Base-by-base conservation (phyloP, 371 early-diverging fungal genomes). In the Mortierella sp. region DNA sequence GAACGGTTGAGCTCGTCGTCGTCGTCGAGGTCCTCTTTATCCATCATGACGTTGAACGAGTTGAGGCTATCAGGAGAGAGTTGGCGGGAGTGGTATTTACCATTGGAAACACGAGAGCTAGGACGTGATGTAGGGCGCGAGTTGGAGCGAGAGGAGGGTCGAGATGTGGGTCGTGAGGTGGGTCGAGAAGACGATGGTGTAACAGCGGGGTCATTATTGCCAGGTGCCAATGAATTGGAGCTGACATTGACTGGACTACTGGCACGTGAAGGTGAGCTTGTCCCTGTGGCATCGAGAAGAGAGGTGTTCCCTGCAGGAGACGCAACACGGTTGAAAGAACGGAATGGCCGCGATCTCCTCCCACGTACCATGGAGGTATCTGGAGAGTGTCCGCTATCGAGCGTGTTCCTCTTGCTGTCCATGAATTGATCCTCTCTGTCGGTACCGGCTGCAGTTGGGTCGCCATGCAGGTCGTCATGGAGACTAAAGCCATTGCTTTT, bases 11-110 rank as follows among this genome's bases (percentile, higher is more conserved):
- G 61, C 9, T n/a, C n/a, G 34, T 50, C 57, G 26, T 68, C 50
- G 5, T 67, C 58, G 6, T 72, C 62, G 14, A 57, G 26, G 43
- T 68, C 74, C 27, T 74, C 74, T 46, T 68, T 68, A 49, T 69
- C 65, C 0, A 68, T 30, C 69, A 68, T 68, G 28, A 58, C 63
- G 19, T 73, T 74, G 54, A 74, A 74, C 23, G 74, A 68, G 23
- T 47, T 28, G 18, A 74, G 65, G 42, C 74, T 74, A 30, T 74
- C 74, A 4, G 65, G 64, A 1, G 74, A 74, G n/a, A 74, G 53
- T 12, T 74, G 60, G 19, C 69, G 64, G 9, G 34, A 68, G 30
- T 68, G 74, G 34, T 68, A 64, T 28, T 61, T n/a, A 18, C 69
- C 69, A 46, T 72, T 72, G n/a, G 41, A 39, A 26, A 66, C 67